Percentiles rank a stretch among this genome's conserved stretches.
phyloP scores from a whole-genome alignment of 2,329 filamentous ascomycete genomes.

The Aureobasidium uvarum region DNA sequence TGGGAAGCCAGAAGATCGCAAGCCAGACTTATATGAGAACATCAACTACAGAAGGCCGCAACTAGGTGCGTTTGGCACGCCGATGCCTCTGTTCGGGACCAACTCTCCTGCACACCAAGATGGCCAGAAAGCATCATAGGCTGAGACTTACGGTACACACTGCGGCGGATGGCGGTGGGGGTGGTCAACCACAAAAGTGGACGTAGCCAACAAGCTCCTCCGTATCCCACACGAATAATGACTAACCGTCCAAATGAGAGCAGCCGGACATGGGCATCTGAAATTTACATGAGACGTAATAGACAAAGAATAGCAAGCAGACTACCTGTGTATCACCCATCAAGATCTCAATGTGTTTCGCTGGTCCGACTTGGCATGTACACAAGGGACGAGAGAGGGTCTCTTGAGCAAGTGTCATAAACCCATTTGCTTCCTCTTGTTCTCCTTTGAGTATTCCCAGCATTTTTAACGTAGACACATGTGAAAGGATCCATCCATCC shows the following conservation, averaged over 20 bases:
- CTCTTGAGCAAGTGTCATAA: constrained; percentile 5
- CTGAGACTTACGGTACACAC: background rate
- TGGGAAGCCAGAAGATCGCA: constrained; percentile 29
- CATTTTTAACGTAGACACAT: background rate
- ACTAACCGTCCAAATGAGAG: background rate
- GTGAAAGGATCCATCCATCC: background rate
- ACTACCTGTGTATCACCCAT: background rate
- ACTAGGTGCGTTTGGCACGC: constrained; percentile 34
- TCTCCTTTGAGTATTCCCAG: background rate
- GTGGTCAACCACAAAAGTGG: background rate
- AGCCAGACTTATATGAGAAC: constrained; percentile 31
- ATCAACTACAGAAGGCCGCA: constrained; percentile 32
- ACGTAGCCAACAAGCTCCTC: background rate
- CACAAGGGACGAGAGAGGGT: background rate
- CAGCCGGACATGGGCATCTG: background rate
- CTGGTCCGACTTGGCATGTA: constrained; percentile 1
- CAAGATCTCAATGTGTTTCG: background rate
- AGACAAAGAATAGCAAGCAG: background rate
- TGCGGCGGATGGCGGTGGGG: background rate
- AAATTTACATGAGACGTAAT: constrained; percentile 2
- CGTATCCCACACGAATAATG: constrained; percentile 6
- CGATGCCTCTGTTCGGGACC: constrained; percentile 28
- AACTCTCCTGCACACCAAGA: constrained; percentile 18
- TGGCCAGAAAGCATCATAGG: constrained; percentile 23
- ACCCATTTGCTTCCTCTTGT: background rate